A percentile compares a stretch with the other conserved stretches of the same genome.
Conservation (phyloP, 495 filamentous ascomycete species). For the Lasiosphaeriaceae sp. region DNA sequence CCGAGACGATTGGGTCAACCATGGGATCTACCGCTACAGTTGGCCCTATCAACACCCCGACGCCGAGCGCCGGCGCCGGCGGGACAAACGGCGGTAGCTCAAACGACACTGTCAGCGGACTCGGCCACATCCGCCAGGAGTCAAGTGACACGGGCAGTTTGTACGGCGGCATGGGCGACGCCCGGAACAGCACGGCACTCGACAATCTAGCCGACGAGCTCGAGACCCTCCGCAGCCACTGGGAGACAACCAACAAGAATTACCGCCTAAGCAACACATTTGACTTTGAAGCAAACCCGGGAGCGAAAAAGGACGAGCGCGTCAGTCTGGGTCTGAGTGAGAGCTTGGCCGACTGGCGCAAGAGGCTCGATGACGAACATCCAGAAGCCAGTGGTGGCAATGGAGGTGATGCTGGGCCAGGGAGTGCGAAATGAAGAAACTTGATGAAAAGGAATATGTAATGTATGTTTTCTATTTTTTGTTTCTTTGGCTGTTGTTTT, state of each 20-base stretch:
- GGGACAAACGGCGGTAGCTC: not conserved
- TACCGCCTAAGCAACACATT: constrained; percentile 84
- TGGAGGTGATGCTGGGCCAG: not conserved
- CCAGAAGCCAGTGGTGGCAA: no score
- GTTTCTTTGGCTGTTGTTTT: not conserved
- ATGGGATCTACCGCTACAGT: not conserved
- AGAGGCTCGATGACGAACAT: constrained; percentile 54
- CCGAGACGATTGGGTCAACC: constrained; percentile 17
- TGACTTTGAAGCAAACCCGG: constrained; percentile 65
- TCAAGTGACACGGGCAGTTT: constrained; percentile 52
- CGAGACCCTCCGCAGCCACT: constrained; percentile 80
- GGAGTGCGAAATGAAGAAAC: not conserved
- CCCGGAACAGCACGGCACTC: constrained; percentile 77
- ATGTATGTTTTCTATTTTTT: not conserved
- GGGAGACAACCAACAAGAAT: constrained; percentile 93
- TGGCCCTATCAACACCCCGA: not conserved
- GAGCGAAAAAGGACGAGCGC: constrained; percentile 48
- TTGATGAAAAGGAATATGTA: not conserved
- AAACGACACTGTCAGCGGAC: constrained; percentile 7
- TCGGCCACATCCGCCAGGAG: constrained; percentile 54
- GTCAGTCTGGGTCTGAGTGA: constrained; percentile 53
- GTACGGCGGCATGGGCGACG: constrained; percentile 41
- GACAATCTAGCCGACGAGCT: constrained; percentile 90
- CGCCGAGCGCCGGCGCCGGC: not conserved
- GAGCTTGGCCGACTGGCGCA: constrained; percentile 71